These are phyloP conservation scores for Ustilago shanxiensis DNA, from an alignment of 1,284 basidiomycete genomes.

Conservation along the genomic window DNA sequence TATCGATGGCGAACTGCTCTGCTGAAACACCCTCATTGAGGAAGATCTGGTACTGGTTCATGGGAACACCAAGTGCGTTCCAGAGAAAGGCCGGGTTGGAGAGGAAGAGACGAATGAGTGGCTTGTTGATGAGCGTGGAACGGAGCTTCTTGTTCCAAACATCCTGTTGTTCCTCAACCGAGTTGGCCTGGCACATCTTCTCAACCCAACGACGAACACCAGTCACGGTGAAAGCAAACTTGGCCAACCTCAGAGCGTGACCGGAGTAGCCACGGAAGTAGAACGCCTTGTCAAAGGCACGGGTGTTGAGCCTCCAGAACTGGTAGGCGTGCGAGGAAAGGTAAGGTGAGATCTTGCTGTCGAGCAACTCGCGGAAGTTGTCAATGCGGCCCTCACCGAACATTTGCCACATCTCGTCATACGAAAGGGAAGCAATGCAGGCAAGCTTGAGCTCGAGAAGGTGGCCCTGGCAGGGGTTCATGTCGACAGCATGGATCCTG, in stretches of 20 bases:
- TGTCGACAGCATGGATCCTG: slow-evolving; percentile 80
- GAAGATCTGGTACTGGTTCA: slow-evolving; percentile 81
- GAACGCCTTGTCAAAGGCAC: slow-evolving; percentile 78
- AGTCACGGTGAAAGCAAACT: slow-evolving; percentile 76
- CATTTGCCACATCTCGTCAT: slow-evolving; percentile 79
- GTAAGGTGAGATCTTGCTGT: slow-evolving; percentile 78
- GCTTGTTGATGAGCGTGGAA: slow-evolving; percentile 78
- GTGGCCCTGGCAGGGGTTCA: slow-evolving; percentile 80
- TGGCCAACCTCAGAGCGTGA: slow-evolving; percentile 76
- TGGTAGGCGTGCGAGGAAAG: slow-evolving; percentile 82
- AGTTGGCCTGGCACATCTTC: slow-evolving; percentile 75
- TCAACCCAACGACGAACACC: slow-evolving; percentile 77
- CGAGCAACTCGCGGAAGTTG: slow-evolving; percentile 78
- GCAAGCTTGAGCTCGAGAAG: slow-evolving; percentile 84
- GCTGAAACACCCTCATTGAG: slow-evolving; percentile 75
- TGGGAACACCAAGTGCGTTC: slow-evolving; percentile 84
- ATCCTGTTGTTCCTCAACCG: slow-evolving; percentile 76
- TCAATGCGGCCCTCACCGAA: slow-evolving; percentile 80
- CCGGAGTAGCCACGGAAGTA: slow-evolving; percentile 80
- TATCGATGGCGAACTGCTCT: slow-evolving; percentile 69
- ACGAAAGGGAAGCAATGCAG: slow-evolving; percentile 75
- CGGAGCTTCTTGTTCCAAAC: slow-evolving; percentile 78
- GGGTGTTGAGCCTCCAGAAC: slow-evolving; percentile 80
- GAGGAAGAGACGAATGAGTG: slow-evolving; percentile 76
- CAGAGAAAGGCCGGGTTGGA: slow-evolving; percentile 77